Evolutionary conservation across 768 basidiomycete species (phyloP).

Genomic region (Cyclocybe aegerita): DNA sequence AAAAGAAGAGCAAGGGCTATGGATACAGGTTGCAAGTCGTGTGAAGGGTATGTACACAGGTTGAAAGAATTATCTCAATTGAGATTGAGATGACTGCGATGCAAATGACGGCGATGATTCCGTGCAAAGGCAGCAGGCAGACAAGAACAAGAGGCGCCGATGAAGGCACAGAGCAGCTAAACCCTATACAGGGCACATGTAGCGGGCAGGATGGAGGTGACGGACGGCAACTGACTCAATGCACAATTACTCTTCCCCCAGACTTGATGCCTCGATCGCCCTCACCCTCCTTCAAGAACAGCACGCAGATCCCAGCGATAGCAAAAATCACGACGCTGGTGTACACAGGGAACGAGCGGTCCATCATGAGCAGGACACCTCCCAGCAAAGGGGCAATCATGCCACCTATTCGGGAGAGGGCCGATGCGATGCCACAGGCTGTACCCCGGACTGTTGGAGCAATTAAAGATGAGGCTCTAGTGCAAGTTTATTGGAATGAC

Average conservation of each 20-base stretch:
- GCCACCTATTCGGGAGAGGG: constrained; percentile 82
- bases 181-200: not conserved
- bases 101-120: no score
- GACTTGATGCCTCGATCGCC: constrained; percentile 32
- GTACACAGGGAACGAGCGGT: constrained; percentile 74
- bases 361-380: constrained; percentile 65
- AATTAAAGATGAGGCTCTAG: not conserved
- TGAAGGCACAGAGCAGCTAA: no score
- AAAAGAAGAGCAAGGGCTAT: no score
- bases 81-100: no score
- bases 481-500: not conserved
- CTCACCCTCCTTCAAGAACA: constrained; percentile 54
- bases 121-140: no score
- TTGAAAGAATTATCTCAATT: no score
- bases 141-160: no score
- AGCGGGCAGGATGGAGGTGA: not conserved
- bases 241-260: constrained; percentile 3
- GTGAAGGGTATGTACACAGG: no score
- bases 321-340: constrained; percentile 67
- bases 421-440: constrained; percentile 85
- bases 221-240: constrained; percentile 1
- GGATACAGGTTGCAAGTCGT: no score
- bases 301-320: constrained; percentile 60
- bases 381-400: constrained; percentile 87
- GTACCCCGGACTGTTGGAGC: constrained; percentile 69